Base-by-base conservation (phyloP, 116 monocot genomes). In the Posidonia oceanica region DNA sequence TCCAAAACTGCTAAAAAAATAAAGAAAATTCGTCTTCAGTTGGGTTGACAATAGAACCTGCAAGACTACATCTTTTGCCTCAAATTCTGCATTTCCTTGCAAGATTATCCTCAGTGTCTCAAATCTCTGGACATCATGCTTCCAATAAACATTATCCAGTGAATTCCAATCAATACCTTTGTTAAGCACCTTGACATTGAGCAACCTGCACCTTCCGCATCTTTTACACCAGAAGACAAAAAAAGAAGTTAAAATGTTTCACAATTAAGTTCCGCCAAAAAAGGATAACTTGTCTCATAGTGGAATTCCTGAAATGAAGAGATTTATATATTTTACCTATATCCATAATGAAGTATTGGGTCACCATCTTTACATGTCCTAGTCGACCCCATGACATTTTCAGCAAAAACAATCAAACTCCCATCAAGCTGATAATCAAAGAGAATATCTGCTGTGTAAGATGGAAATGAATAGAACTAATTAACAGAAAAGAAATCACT, bases 1-100 rank as follows among this genome's bases (percentile, higher is more conserved):
- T 4, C 17, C 48, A 15, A 75, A 48, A 10, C 41, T 4, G 40
- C 12, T 3, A 17, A 38, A 20, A 38, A 5, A 37, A 61, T 44
- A 51, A 56, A 54, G 7, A 55, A 64, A 23, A 66, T 36, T 70
- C 11, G 15, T 4, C 37, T 41, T 39, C 17, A 68, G 12, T 29
- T 36, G 57, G 12, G 22, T 21, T 72, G 17, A 36, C 51, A 20
- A 14, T 58, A 66, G 16, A 40, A 82, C 82, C 82, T 82, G 63
- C 13, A 95, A 75, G 70, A 75, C 79, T 1, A 97, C 89, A 69
- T 89, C 76, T 39, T 56, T 80, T 65, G 97, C 97, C 79, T 89
- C 92, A 77, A 97, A 97, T 82, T 97, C 92, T 55, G 92, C 97
- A 82, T 92, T 97, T 69, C 87, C 97, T 73, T 87, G 83, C 44